phyloP scores from a whole-genome alignment of 306 rosid genomes.

The Corylus heterophylla region DNA sequence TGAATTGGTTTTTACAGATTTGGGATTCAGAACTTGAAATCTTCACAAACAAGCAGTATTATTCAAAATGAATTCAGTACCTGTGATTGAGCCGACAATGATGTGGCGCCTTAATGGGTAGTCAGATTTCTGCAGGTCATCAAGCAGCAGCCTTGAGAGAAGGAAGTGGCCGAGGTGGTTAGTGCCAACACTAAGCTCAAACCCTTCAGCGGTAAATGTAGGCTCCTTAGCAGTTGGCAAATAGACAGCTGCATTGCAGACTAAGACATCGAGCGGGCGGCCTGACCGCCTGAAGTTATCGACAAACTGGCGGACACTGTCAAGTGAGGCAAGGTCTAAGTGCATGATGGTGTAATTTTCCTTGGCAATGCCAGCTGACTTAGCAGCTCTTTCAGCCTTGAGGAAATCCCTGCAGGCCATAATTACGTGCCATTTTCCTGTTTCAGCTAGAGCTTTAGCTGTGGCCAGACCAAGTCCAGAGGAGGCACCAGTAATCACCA shows the following conservation, averaged over 20 bases:
- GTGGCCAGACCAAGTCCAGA: constrained; percentile 97
- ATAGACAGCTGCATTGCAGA: constrained; percentile 96
- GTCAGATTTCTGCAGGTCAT: constrained; percentile 80
- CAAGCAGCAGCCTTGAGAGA: constrained; percentile 75
- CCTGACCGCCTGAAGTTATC: constrained; percentile 67
- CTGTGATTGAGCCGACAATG: constrained; percentile 97
- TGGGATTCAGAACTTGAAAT: neutral
- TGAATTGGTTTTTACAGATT: constrained; percentile 28
- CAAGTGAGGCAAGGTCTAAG: constrained; percentile 90
- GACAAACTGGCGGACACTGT: constrained; percentile 88
- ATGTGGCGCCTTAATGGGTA: constrained; percentile 85
- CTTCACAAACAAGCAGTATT: neutral
- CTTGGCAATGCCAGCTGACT: constrained; percentile 77
- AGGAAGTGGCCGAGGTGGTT: constrained; percentile 97
- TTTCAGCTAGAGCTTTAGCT: constrained; percentile 93
- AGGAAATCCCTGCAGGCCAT: constrained; percentile 99
- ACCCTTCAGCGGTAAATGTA: constrained; percentile 87
- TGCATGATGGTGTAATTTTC: constrained; percentile 91
- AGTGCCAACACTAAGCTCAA: constrained; percentile 94
- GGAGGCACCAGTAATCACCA: constrained; percentile 88
- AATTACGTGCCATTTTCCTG: constrained; percentile 94
- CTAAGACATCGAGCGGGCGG: constrained; percentile 78
- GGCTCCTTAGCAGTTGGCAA: constrained; percentile 95
- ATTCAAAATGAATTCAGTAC: constrained; percentile 31
- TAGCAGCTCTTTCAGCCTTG: constrained; percentile 94